Evolutionary conservation across 257 asterid species (phyloP).

Genomic region (Rhazya stricta): DNA sequence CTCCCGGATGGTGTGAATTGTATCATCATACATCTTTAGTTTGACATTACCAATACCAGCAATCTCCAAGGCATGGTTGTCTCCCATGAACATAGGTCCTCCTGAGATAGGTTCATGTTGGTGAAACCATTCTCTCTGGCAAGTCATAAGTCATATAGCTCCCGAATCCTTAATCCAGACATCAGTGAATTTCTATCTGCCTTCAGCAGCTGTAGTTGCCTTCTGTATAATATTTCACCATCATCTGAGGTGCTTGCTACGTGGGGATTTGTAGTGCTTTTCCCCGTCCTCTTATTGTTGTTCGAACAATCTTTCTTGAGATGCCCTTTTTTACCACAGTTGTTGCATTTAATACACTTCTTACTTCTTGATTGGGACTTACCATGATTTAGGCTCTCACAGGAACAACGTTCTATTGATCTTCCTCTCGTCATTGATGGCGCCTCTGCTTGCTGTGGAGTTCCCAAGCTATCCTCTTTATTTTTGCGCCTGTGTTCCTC

Average conservation of each 20-base stretch:
- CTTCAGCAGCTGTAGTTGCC: background rate
- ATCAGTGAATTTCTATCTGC: background rate
- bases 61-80: no score
- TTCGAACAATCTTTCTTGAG: no score
- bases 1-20: background rate
- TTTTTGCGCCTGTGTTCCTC: background rate
- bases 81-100: no score
- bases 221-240: background rate
- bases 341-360: no score
- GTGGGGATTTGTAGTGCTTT: constrained; percentile 1
- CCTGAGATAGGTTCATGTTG: background rate
- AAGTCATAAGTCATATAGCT: constrained; percentile 5
- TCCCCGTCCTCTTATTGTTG: no score
- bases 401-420: no score
- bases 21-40: constrained; percentile 4
- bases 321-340: no score
- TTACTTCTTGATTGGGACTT: no score
- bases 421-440: no score
- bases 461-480: no score
- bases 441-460: no score
- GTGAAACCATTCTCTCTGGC: constrained; percentile 13
- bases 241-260: background rate
- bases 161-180: constrained; percentile 2
- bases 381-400: no score
- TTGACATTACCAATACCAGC: background rate